These are phyloP conservation scores for Neofusicoccum umdonicola DNA, from an alignment of 2,329 filamentous ascomycete species.

Conservation along the genomic window DNA sequence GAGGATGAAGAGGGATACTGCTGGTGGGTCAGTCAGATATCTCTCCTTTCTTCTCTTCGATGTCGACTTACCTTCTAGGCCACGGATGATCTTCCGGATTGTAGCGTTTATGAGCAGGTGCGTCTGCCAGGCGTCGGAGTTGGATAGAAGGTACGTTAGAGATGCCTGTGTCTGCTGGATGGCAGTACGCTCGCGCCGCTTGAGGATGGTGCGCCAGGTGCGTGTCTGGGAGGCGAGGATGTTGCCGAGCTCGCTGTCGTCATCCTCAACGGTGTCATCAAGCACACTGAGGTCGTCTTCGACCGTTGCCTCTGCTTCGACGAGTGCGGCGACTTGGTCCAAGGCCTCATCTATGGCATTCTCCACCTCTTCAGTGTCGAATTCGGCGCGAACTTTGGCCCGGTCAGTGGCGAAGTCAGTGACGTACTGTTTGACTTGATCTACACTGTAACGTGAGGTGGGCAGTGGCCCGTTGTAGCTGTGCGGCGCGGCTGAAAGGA, in stretches of 20 bases:
- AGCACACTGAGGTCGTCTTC: too few species aligned
- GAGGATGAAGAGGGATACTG: constrained; percentile 6
- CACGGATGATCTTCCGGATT: background rate
- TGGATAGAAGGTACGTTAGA: background rate
- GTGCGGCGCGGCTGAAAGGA: background rate
- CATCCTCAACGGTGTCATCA: background rate
- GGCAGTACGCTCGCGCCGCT: background rate
- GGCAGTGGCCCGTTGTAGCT: background rate
- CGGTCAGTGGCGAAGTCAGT: background rate
- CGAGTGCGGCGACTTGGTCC: background rate
- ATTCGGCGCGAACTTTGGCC: background rate
- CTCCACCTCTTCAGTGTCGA: too few species aligned
- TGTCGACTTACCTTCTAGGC: background rate
- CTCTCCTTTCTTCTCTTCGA: background rate
- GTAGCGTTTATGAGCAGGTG: background rate
- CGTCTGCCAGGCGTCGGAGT: background rate
- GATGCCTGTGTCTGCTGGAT: background rate
- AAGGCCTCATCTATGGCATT: too few species aligned
- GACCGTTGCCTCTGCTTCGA: background rate
- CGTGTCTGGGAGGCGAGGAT: background rate
- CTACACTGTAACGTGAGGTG: background rate
- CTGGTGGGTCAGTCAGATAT: background rate
- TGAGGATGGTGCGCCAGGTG: background rate
- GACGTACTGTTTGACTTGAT: background rate
- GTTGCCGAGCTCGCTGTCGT: background rate